A percentile compares a stretch with the other conserved stretches of the same genome.
phyloP scores from a whole-genome alignment of 306 rosid species.

The Prunus kanzakura region DNA sequence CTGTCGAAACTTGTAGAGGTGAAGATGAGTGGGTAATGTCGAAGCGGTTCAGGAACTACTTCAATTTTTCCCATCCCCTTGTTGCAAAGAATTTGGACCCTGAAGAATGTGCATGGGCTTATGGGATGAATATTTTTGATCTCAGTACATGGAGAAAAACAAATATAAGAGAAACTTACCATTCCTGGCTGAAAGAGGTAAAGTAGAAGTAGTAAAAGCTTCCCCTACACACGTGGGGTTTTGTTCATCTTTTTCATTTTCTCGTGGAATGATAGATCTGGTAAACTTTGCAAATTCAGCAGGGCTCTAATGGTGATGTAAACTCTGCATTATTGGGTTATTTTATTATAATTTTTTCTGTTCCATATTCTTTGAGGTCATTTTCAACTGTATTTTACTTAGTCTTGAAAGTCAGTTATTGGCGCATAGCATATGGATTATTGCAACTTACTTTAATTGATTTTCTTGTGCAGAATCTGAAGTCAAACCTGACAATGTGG shows the following conservation, averaged over 20 bases:
- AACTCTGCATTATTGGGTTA: background rate
- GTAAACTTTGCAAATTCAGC: background rate
- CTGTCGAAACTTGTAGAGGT: constrained; percentile 97
- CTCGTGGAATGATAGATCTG: background rate
- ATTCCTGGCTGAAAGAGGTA: constrained; percentile 95
- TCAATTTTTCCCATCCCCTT: constrained; percentile 92
- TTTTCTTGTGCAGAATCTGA: constrained; percentile 66
- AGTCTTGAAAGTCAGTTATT: background rate
- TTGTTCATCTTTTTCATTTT: background rate
- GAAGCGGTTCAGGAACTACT: constrained; percentile 84
- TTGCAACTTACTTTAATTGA: constrained; percentile 12
- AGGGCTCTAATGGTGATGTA: background rate
- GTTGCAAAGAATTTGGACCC: constrained; percentile 69
- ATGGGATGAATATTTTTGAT: constrained; percentile 96
- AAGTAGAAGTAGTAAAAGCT: constrained; percentile 5
- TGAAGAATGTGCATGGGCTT: constrained; percentile 99
- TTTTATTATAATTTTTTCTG: background rate
- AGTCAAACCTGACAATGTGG: constrained; percentile 88
- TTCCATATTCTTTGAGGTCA: background rate
- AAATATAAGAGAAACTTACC: constrained; percentile 76
- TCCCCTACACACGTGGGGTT: background rate
- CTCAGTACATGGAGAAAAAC: constrained; percentile 78
- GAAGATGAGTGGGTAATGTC: constrained; percentile 98
- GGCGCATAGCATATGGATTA: background rate
- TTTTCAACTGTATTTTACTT: background rate